Evolutionary conservation across 257 asterid genomes (phyloP).

Genomic region (Salvia splendens): DNA sequence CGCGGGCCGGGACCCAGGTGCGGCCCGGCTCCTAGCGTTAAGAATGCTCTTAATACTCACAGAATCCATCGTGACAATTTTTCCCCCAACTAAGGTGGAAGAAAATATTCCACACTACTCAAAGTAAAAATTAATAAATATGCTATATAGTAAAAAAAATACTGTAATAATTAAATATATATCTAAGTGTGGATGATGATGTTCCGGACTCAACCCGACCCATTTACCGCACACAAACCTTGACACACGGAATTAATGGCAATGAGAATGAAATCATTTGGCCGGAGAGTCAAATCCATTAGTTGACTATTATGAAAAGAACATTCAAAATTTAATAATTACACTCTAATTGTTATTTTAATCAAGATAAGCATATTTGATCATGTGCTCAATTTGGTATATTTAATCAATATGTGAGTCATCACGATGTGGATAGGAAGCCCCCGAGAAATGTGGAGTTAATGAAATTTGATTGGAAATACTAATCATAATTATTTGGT

Average conservation of each 20-base stretch:
- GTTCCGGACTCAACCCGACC: constrained; percentile 20
- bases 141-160: too few species aligned
- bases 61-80: too few species aligned
- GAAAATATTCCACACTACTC: neutral
- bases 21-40: too few species aligned
- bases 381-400: constrained; percentile 31
- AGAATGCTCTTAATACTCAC: too few species aligned
- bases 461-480: constrained; percentile 15
- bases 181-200: too few species aligned
- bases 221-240: neutral
- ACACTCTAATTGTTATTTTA: neutral
- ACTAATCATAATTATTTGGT: constrained; percentile 5
- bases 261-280: constrained; percentile 27
- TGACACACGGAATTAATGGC: neutral
- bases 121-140: too few species aligned
- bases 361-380: constrained; percentile 8
- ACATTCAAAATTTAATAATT: constrained; percentile 7
- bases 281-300: constrained; percentile 32
- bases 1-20: too few species aligned
- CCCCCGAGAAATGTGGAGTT: constrained; percentile 42
- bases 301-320: neutral
- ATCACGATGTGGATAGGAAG: constrained; percentile 18
- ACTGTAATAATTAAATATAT: too few species aligned
- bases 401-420: constrained; percentile 22
- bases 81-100: too few species aligned